A percentile compares a stretch with the other conserved stretches of the same genome.
Evolutionary conservation across 1,139 yeast genomes (phyloP).

Genomic region (Debaryomyces robertsiae): DNA sequence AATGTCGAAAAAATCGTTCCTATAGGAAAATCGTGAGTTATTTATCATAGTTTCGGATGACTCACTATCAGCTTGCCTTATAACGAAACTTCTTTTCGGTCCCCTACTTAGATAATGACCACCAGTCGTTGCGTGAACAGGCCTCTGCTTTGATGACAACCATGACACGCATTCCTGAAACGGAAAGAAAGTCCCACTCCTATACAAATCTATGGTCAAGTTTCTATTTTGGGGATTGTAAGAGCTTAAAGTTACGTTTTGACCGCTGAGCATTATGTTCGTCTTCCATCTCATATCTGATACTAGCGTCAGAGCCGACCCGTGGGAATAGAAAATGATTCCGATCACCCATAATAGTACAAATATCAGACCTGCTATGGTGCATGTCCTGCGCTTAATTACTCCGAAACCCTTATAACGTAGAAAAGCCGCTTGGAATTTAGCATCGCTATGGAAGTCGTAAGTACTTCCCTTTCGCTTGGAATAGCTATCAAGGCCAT

Average conservation of each 20-base stretch:
- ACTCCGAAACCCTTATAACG: constrained; percentile 21
- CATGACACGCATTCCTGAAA: constrained; percentile 27
- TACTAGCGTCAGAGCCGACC: constrained; percentile 24
- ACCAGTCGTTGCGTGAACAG: constrained; percentile 22
- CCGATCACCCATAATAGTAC: constrained; percentile 32
- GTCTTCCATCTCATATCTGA: constrained; percentile 32
- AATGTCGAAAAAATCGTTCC: constrained; percentile 30
- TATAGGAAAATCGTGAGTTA: constrained; percentile 31
- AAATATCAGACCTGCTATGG: constrained; percentile 6
- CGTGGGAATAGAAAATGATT: constrained; percentile 34
- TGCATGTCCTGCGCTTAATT: constrained; percentile 13
- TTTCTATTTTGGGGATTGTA: constrained; percentile 32
- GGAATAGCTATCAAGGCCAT: constrained; percentile 27
- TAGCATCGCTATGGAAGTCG: constrained; percentile 28
- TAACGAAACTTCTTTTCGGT: constrained; percentile 18
- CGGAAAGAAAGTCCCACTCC: constrained; percentile 28
- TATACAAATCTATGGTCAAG: constrained; percentile 30
- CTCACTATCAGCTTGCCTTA: constrained; percentile 26
- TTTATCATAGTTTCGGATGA: constrained; percentile 24
- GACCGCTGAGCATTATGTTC: constrained; percentile 27
- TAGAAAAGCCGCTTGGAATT: constrained; percentile 27
- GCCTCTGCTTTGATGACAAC: constrained; percentile 37
- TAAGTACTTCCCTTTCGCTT: constrained; percentile 14
- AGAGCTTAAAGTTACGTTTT: constrained; percentile 35
- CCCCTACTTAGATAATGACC: constrained; percentile 36